These are phyloP conservation scores for Umbilicus rupestris DNA, from an alignment of 164 flowering plant genomes.

Conservation along the genomic window DNA sequence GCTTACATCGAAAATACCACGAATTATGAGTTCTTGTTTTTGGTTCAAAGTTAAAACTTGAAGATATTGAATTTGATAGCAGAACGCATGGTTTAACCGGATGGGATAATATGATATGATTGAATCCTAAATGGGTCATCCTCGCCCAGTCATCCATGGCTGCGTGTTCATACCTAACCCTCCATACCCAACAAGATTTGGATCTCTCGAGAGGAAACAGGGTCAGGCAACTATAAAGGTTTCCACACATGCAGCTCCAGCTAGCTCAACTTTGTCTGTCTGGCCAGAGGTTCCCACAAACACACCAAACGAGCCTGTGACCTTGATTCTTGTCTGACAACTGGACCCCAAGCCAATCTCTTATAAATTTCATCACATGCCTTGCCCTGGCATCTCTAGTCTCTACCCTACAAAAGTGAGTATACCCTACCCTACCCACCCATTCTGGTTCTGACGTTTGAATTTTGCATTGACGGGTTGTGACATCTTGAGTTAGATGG, in stretches of 20 bases:
- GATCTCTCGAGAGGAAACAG: not conserved
- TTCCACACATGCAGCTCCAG: not conserved
- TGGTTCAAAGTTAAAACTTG: no score
- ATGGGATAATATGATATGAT: no score
- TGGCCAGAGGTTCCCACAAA: not conserved
- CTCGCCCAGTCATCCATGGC: not conserved
- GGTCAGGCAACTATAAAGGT: not conserved
- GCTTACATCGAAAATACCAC: no score
- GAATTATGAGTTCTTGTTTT: no score
- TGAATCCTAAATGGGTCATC: not conserved
- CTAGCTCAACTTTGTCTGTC: not conserved
- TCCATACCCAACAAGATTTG: not conserved
- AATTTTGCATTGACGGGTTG: not conserved
- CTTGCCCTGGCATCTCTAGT: not conserved
- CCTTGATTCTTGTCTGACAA: not conserved
- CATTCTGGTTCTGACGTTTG: not conserved
- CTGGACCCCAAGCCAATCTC: not conserved
- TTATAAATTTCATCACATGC: not conserved
- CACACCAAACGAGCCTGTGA: slow-evolving; percentile 3
- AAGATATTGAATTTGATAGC: no score
- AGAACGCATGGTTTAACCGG: no score
- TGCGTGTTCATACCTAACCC: not conserved
- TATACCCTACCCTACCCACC: not conserved
- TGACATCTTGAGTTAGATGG: not conserved
- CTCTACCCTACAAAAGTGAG: not conserved